Evolutionary conservation across 129 eudicot genomes (phyloP), one percentile per base, ranked within the genome.

Genomic region (Pulicaria dysenterica): DNA sequence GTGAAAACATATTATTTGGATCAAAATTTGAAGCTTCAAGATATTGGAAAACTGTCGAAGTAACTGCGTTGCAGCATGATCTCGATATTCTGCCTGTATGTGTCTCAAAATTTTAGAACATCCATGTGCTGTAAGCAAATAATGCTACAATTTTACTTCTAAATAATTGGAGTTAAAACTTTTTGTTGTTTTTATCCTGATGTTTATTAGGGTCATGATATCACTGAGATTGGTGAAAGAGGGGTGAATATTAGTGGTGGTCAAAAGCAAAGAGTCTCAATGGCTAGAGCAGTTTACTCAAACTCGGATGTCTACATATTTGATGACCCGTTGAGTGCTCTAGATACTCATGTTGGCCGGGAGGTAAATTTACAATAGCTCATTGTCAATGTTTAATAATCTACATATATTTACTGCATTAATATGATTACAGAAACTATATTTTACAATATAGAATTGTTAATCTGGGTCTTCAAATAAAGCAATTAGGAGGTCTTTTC

Each of bases 231-330:
- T 67, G 98, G 98, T 57, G 98, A 94, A 86, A 85, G 98, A 79
- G 98, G 98, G 53, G 98, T 94, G 73, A 94, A 94, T 75, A 90
- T 94, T 61, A 94, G 98, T 79, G 98, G 96, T 51, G 98, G 98
- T 15, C 98, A 94, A 80, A 94, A 85, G 85, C 98, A 94, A 84
- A 81, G 98, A 80, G 93, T 94, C 40, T 94, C 98, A 6, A 87
- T 94, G 98, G 98, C 98, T 54, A 84, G 98, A 81, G 98, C 98
- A 60, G 98, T 94, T 3, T 94, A 94, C 81, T 87, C 98, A 46
- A 70, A 90, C 74, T 84, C 98, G 46, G 98, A 94, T 86, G 89
- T 90, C 17, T 94, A 84, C 79, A 77, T 94, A 79, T 94, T 94
- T 79, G 98, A 94, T 76, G 98, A 94, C 79, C 98, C 98, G 37